Evolutionary conservation across 768 basidiomycete genomes (phyloP).

Genomic region (Calocybe indica): DNA sequence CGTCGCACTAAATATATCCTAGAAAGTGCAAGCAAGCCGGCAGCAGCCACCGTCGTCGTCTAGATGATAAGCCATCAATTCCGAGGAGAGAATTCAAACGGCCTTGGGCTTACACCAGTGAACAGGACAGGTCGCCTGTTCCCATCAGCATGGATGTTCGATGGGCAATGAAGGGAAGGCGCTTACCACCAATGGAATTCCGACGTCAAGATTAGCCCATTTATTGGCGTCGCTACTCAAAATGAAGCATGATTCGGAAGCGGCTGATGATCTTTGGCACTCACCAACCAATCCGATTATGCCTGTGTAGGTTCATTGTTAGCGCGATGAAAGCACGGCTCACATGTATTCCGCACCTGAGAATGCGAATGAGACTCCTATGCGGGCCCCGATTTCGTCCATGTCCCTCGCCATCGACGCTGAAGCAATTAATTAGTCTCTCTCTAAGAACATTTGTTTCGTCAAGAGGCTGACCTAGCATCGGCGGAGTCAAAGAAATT

Average conservation of each 20-base stretch:
- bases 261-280: too few species aligned
- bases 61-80: background rate
- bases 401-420: too few species aligned
- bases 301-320: too few species aligned
- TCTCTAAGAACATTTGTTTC: too few species aligned
- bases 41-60: slow-evolving; percentile 3
- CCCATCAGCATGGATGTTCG: background rate
- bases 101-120: slow-evolving; percentile 4
- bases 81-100: background rate
- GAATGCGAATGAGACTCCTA: too few species aligned
- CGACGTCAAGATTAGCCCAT: slow-evolving; percentile 1
- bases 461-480: too few species aligned
- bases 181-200: slow-evolving; percentile 9
- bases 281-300: too few species aligned
- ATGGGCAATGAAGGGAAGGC: background rate
- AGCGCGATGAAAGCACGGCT: too few species aligned
- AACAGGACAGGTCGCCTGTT: slow-evolving; percentile 10
- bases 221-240: background rate
- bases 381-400: too few species aligned
- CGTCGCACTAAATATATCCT: slow-evolving; percentile 2
- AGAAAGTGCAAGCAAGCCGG: slow-evolving; percentile 1
- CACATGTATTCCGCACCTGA: too few species aligned
- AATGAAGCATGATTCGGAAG: background rate
- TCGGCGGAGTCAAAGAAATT: too few species aligned
- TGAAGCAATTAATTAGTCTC: too few species aligned